phyloP scores from a whole-genome alignment of 257 asterid species.

The Solanum tacnaense region DNA sequence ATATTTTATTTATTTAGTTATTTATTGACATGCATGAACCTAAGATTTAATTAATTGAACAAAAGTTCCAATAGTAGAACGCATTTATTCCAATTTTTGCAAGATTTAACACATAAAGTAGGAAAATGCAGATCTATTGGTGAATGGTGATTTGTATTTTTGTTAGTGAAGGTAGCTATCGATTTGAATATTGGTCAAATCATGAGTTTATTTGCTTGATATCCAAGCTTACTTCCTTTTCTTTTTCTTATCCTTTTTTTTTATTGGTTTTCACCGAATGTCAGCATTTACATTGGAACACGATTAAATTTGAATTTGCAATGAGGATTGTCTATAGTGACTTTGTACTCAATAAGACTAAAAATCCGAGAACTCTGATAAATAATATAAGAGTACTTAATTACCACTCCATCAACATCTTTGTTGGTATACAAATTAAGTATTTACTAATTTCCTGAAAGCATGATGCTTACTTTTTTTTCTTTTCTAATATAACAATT shows the following conservation, averaged over 20 bases:
- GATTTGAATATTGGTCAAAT: background rate
- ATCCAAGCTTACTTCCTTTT: background rate
- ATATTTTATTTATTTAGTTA: background rate
- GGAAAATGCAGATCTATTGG: background rate
- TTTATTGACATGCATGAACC: background rate
- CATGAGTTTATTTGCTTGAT: background rate
- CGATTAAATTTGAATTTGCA: background rate
- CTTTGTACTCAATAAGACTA: background rate
- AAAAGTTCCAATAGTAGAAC: background rate
- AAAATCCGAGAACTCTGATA: fast-evolving
- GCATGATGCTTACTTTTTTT: background rate
- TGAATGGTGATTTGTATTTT: background rate
- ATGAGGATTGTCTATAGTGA: fast-evolving
- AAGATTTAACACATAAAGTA: background rate
- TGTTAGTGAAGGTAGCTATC: background rate
- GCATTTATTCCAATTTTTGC: background rate
- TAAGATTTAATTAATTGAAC: background rate
- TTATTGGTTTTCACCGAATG: background rate
- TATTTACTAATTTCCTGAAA: background rate
- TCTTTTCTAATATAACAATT: background rate
- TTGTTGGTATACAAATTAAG: background rate
- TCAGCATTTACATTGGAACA: fast-evolving
- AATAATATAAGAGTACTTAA: background rate
- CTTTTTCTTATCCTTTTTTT: background rate
- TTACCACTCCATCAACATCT: background rate